phyloP scores from a whole-genome alignment of 495 filamentous ascomycete genomes.

The Choiromyces venosus region DNA sequence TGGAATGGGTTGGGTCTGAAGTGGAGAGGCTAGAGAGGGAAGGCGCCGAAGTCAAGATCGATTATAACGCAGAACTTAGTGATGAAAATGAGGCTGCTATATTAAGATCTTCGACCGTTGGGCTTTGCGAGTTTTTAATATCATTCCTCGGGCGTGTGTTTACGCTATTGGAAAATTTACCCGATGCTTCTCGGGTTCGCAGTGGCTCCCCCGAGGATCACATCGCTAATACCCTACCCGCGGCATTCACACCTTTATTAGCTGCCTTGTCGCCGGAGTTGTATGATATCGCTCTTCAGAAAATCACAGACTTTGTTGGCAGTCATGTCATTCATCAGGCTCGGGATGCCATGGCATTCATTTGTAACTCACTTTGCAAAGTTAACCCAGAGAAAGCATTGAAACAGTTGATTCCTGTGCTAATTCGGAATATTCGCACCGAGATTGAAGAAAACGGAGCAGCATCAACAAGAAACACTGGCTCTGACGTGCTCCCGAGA shows the following conservation, averaged over 20 bases:
- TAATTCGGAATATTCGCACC: conserved; percentile 84
- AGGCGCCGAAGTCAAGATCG: conserved; percentile 72
- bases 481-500: conserved; percentile 84
- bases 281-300: conserved; percentile 84
- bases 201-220: conserved; percentile 93
- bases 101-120: conserved; percentile 90
- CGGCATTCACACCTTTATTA: conserved; percentile 84
- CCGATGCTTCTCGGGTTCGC: conserved; percentile 77
- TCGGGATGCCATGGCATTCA: conserved; percentile 97
- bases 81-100: conserved; percentile 87
- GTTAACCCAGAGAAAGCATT: conserved; percentile 87
- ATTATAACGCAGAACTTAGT: conserved; percentile 74
- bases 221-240: conserved; percentile 91
- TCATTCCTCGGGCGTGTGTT: conserved; percentile 91
- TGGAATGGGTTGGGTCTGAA: conserved; percentile 89
- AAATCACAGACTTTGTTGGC: conserved; percentile 86
- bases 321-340: conserved; percentile 97
- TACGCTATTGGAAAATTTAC: conserved; percentile 88
- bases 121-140: conserved; percentile 83
- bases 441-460: conserved; percentile 98
- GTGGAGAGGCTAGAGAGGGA: conserved; percentile 89
- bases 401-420: conserved; percentile 79
- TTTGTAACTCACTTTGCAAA: conserved; percentile 92
- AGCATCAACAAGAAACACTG: conserved; percentile 86
- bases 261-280: conserved; percentile 87